These are phyloP conservation scores for Neofusicoccum ribis DNA, from an alignment of 2,329 filamentous ascomycete species.

Conservation along the genomic window DNA sequence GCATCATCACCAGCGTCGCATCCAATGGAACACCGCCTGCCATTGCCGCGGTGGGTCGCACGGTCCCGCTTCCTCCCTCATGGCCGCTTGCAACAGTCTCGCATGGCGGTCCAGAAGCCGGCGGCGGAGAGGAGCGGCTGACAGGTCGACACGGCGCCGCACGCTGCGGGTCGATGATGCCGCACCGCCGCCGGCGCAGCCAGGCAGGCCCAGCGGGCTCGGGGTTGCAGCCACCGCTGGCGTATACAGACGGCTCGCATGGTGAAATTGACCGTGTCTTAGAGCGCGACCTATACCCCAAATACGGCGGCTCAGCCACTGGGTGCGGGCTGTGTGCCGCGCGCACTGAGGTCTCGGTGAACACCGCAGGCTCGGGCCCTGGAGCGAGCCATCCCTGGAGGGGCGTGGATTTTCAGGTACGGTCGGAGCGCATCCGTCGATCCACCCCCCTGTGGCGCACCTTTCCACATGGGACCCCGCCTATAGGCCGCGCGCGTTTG, in stretches of 20 bases:
- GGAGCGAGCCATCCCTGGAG: constrained; percentile 11
- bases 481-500: constrained; percentile 7
- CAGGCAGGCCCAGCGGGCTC: too few relatives aligned
- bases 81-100: neutral
- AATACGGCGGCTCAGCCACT: constrained; percentile 12
- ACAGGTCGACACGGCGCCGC: neutral
- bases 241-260: neutral
- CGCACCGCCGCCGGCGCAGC: neutral
- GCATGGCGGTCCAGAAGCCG: constrained; percentile 5
- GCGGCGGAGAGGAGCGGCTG: neutral
- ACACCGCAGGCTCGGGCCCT: constrained; percentile 6
- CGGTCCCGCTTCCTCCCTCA: constrained; percentile 3
- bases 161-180: constrained; percentile 1
- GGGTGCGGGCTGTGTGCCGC: constrained; percentile 8
- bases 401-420: constrained; percentile 16
- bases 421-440: constrained; percentile 17
- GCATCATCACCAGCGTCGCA: neutral
- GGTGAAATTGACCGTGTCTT: constrained; percentile 10
- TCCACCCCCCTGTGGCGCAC: constrained; percentile 15
- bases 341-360: constrained; percentile 16
- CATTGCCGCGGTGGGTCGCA: constrained; percentile 7
- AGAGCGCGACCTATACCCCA: neutral
- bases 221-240: too few relatives aligned
- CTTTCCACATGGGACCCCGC: constrained; percentile 10
- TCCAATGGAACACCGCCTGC: constrained; percentile 13